Evolutionary conservation across 1,284 basidiomycete species (phyloP), one percentile per base, ranked within the genome.

Genomic region (Marasmius fiardii): DNA sequence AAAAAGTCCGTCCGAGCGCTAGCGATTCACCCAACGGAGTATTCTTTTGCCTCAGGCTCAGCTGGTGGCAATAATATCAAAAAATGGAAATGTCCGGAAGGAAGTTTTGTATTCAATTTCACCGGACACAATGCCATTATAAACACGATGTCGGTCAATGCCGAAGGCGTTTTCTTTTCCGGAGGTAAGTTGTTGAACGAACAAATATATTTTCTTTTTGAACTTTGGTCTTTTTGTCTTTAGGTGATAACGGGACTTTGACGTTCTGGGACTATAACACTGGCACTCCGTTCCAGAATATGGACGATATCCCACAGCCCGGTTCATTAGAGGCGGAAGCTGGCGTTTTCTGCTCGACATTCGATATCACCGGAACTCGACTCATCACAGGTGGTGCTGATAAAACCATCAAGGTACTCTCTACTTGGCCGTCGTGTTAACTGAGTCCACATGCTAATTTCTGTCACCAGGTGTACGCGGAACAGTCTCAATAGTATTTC

Each of bases 31-130:
- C 96, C 96, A 0, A 93, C 92, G 8, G 95, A 99, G 67, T 99
- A 94, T 74, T 90, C 88, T 39, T 99, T 99, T 66, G 96, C 94
- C 5, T 91, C 91, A 1, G 96, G 92, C 43, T 95, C 92, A 7
- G 90, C 95, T 0, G 96, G 96, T 12, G 95, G 94, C 0, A 97
- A 97, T 76, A 98, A 98, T 71, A 97, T 99, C 76, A 99, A 99
- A 72, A 98, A 98, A 69, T 99, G 96, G 96, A 95, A 96, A 67
- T 98, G 93, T 65, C 96, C 96, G 11, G 94, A 98, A 61, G 97
- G 97, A 41, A 76, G 83, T 1, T 96, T 99, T 63, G 93, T 98
- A 7, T 92, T 90, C 80, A 98, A 98, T 76, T 98, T 98, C 71
- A 82, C 86, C 53, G 95, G 95, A 0, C 96, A 98, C 69, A 95